Evolutionary conservation across 2,329 filamentous ascomycete species (phyloP).

Genomic region (Penicillium rolfsii): DNA sequence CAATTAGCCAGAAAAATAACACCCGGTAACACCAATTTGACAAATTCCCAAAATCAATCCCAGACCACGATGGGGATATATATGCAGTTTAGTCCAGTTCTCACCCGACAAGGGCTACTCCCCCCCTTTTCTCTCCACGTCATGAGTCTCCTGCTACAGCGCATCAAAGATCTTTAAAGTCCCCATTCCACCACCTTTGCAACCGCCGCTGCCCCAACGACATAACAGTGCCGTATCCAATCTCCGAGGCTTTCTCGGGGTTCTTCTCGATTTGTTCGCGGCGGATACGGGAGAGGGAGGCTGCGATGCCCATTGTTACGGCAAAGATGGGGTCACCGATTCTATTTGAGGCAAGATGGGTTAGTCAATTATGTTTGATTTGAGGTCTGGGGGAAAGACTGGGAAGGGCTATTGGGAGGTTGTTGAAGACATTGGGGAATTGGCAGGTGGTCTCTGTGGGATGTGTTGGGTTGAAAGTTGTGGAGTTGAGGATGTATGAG

Average conservation of each 20-base stretch:
- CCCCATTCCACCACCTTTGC: slow-evolving; percentile 47
- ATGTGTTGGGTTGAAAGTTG: background rate
- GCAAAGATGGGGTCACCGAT: slow-evolving; percentile 60
- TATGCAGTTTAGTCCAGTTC: background rate
- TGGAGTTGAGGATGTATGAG: background rate
- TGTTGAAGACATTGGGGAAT: background rate
- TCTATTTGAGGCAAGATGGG: slow-evolving; percentile 35
- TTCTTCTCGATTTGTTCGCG: slow-evolving; percentile 57
- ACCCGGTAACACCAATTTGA: background rate
- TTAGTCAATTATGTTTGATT: background rate
- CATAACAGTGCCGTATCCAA: slow-evolving; percentile 36
- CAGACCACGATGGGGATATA: background rate
- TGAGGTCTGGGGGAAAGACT: background rate
- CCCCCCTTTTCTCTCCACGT: too few relatives aligned
- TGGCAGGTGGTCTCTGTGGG: background rate
- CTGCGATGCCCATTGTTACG: slow-evolving; percentile 53
- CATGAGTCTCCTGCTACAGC: background rate
- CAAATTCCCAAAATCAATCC: background rate
- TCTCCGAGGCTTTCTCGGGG: slow-evolving; percentile 41
- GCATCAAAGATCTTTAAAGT: slow-evolving; percentile 37
- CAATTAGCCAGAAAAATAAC: background rate
- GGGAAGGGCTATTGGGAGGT: slow-evolving; percentile 12
- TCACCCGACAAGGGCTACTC: background rate
- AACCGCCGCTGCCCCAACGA: slow-evolving; percentile 37
- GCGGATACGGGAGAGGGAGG: slow-evolving; percentile 58